phyloP scores from a whole-genome alignment of 345 rosid species.

The Psidium guajava region DNA sequence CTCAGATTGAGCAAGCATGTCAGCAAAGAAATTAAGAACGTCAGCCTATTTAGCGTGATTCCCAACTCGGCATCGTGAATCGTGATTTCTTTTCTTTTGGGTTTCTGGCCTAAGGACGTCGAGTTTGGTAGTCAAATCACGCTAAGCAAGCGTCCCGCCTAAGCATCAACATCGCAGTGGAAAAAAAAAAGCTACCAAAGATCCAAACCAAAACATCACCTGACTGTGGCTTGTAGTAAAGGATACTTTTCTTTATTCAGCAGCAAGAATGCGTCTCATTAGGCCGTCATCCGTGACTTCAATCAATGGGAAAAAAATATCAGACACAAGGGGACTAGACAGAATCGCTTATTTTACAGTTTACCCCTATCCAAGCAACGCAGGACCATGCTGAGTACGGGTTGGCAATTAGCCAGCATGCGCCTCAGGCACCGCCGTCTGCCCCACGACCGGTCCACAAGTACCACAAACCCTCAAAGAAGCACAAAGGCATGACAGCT shows the following conservation, averaged over 20 bases:
- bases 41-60: background rate
- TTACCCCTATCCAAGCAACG: background rate
- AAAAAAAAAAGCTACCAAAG: background rate
- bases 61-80: background rate
- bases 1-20: background rate
- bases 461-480: slow-evolving; percentile 44
- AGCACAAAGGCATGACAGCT: slow-evolving; percentile 46
- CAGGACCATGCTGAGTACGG: background rate
- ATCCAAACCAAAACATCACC: background rate
- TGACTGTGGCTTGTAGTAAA: background rate
- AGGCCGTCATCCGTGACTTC: background rate
- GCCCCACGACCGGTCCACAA: slow-evolving; percentile 21
- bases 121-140: background rate
- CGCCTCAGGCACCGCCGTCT: slow-evolving; percentile 23
- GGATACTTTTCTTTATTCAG: background rate
- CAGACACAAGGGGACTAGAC: background rate
- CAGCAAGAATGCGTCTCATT: background rate
- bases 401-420: slow-evolving; percentile 32
- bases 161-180: background rate
- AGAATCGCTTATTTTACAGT: background rate
- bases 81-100: background rate
- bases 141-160: background rate
- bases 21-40: background rate
- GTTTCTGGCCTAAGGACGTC: background rate
- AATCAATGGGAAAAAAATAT: background rate